A percentile compares a stretch with the other conserved stretches of the same genome.
phyloP scores from a whole-genome alignment of 257 asterid species.

The Solanum appendiculatum region DNA sequence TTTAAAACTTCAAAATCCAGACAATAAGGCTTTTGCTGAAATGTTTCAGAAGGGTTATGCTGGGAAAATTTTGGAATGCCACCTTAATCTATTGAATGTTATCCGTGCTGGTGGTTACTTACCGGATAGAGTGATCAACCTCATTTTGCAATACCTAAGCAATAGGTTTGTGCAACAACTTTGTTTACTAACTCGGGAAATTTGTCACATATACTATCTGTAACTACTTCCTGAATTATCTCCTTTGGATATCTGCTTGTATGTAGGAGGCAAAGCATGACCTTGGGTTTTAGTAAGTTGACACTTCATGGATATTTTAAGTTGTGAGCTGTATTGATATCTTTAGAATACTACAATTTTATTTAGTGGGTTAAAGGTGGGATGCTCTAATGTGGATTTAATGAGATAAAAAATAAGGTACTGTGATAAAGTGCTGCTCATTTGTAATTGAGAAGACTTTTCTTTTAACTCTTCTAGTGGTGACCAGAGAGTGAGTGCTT shows the following conservation, averaged over 20 bases:
- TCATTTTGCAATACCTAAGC: slow-evolving; percentile 84
- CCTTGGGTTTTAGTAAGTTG: not conserved
- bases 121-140: slow-evolving; percentile 94
- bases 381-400: not conserved
- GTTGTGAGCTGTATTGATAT: not conserved
- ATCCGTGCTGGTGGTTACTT: slow-evolving; percentile 87
- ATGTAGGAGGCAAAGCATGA: not conserved
- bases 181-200: not conserved
- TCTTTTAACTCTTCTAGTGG: not conserved
- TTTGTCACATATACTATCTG: not conserved
- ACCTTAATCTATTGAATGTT: slow-evolving; percentile 73
- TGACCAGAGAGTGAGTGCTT: not conserved
- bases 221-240: not conserved
- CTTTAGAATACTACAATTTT: not conserved
- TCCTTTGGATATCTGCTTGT: not conserved
- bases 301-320: not conserved
- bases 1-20: slow-evolving; percentile 85
- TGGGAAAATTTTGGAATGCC: slow-evolving; percentile 91
- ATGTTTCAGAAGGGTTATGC: slow-evolving; percentile 96
- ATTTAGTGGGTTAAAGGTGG: not conserved
- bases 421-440: not conserved
- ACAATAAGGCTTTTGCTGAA: slow-evolving; percentile 90
- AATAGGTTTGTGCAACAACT: slow-evolving; percentile 55
- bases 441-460: not conserved
- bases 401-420: too few species aligned